Percentiles rank a stretch among this genome's conserved stretches.
phyloP scores from a whole-genome alignment of 495 filamentous ascomycete genomes.

The Xylaria venustula region DNA sequence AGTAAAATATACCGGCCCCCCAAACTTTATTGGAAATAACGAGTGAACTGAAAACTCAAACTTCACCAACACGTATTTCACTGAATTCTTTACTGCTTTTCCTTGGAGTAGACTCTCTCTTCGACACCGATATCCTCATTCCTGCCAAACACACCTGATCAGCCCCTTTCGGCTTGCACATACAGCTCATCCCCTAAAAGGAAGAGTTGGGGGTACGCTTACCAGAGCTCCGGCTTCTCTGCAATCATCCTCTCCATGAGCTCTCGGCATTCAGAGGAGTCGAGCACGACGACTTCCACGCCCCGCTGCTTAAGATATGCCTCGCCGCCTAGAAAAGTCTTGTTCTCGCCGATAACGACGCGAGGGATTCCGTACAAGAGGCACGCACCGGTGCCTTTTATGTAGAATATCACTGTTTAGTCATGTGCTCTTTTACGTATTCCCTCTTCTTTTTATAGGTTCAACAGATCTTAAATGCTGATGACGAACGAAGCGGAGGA shows the following conservation, averaged over 20 bases:
- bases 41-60: background rate
- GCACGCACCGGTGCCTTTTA: conserved; percentile 62
- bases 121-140: conserved; percentile 74
- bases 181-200: conserved; percentile 14
- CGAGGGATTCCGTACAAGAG: conserved; percentile 76
- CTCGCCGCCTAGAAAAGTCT: conserved; percentile 76
- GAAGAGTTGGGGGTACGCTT: conserved; percentile 23
- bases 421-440: background rate
- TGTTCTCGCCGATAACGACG: conserved; percentile 83
- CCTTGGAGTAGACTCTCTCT: conserved; percentile 43
- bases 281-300: conserved; percentile 72
- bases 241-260: conserved; percentile 77
- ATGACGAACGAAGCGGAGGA: background rate
- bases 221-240: conserved; percentile 77
- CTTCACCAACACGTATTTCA: background rate
- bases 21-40: no score
- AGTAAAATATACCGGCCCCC: no score
- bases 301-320: conserved; percentile 67
- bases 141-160: conserved; percentile 39
- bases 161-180: background rate
- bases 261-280: conserved; percentile 65
- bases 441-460: background rate
- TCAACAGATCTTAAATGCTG: background rate
- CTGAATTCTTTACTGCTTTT: conserved; percentile 14
- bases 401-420: background rate